Evolutionary conservation across 208 protist genomes (phyloP), one percentile per base, ranked within the genome.

Genomic region (Wallacemonas sp.): DNA sequence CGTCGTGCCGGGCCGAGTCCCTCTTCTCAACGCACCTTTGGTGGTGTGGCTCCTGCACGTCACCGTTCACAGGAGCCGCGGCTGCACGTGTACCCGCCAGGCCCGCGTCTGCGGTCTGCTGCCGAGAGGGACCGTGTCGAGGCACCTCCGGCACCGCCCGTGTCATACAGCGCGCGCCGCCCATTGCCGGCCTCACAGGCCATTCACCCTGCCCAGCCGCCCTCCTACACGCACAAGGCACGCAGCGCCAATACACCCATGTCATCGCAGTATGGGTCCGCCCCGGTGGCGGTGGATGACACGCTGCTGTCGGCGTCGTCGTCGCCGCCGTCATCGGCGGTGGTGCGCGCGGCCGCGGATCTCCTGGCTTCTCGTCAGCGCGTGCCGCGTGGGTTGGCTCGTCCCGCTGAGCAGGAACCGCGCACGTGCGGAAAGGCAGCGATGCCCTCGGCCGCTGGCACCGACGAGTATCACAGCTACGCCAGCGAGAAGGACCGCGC

Each of bases 381-480:
- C 26, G 20, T 20, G 52, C 52, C 52, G n/a, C 52, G 26, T 12
- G 52, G 32, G 5, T 42, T 59, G 52, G 52, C 39, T 3, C n/a
- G 28, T 8, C 36, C 52, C 29, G 29, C 52, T 2, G 52, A 59
- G 52, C 52, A 20, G 52, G 52, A 59, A 29, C 52, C 52, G 1
- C 26, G 26, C 11, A 59, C 52, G 31, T 59, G 52, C 22, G 52
- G 52, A 8, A 59, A 59, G 52, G 31, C 31, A 3, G 28, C 31
- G 4, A 5, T 59, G 0, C 52, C 31, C 4, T 59, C 52, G n/a
- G n/a, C n/a, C 31, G 52, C 22, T 8, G 31, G 20, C 18, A 59
- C 52, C 16, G 32, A 59, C 52, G 31, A 10, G 52, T 59, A 59
- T 29, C 5, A 59, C 26, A 59, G 52, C 48, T 20, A 55, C 25